A percentile compares a stretch with the other conserved stretches of the same genome.
Evolutionary conservation across 371 early-diverging fungal species (phyloP).

Genomic region (Lichtheimia ramosa): DNA sequence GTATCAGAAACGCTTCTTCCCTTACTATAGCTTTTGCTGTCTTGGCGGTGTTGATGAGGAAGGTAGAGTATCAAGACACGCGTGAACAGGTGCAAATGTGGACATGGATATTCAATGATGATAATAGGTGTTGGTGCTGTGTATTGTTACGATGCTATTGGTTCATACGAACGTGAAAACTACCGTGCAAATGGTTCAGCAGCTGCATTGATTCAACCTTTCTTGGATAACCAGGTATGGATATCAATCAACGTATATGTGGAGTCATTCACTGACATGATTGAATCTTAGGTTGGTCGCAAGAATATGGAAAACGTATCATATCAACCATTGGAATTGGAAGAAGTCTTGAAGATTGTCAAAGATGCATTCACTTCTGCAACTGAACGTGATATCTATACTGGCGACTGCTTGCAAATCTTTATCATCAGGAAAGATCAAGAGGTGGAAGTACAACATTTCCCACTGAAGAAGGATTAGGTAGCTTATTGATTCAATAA

Average conservation of each 20-base stretch:
- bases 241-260: neutral
- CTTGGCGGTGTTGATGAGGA: slow-evolving; percentile 93
- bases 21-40: slow-evolving; percentile 93
- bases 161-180: slow-evolving; percentile 84
- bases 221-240: slow-evolving; percentile 95
- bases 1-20: slow-evolving; percentile 97
- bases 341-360: slow-evolving; percentile 78
- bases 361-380: slow-evolving; percentile 98
- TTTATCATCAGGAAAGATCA: slow-evolving; percentile 80
- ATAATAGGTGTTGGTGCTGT: slow-evolving; percentile 81
- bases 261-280: neutral
- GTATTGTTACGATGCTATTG: slow-evolving; percentile 97
- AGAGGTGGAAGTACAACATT: slow-evolving; percentile 73
- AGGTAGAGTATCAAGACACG: slow-evolving; percentile 38
- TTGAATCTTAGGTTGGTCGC: slow-evolving; percentile 36
- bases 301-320: slow-evolving; percentile 63
- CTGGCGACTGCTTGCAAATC: slow-evolving; percentile 97
- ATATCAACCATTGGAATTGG: slow-evolving; percentile 50
- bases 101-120: neutral
- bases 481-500: neutral
- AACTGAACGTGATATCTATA: slow-evolving; percentile 99
- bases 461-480: slow-evolving; percentile 82
- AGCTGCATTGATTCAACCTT: slow-evolving; percentile 93
- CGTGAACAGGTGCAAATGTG: neutral
- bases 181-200: slow-evolving; percentile 93